Percentiles rank a stretch among this genome's conserved stretches.
These are phyloP conservation scores for Daldinia bambusicola DNA, from an alignment of 495 filamentous ascomycete genomes.

Conservation along the genomic window DNA sequence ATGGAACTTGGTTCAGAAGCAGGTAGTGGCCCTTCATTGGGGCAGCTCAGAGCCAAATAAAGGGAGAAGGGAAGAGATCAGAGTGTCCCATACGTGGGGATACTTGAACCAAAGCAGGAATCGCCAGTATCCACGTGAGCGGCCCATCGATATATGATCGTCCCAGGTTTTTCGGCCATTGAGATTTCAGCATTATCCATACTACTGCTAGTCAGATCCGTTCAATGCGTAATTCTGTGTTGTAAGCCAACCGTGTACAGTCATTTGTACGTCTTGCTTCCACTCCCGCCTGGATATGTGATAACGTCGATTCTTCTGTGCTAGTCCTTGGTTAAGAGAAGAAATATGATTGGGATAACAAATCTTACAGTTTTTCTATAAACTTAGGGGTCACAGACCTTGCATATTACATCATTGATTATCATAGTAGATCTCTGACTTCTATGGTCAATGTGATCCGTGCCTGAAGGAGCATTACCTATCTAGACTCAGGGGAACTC, in stretches of 20 bases:
- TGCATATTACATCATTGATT: too few relatives aligned
- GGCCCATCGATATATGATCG: conserved; percentile 15
- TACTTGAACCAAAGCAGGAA: conserved; percentile 19
- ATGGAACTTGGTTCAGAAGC: conserved; percentile 13
- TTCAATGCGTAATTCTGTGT: conserved; percentile 24
- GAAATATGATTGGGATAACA: not conserved
- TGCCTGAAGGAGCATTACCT: too few relatives aligned
- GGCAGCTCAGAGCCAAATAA: not conserved
- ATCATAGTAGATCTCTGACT: too few relatives aligned
- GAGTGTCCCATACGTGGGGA: not conserved
- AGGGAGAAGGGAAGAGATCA: conserved; percentile 7
- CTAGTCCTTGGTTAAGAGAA: not conserved
- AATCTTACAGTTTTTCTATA: too few relatives aligned
- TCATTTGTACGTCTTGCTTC: not conserved
- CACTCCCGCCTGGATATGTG: not conserved
- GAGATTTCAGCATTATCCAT: conserved; percentile 5
- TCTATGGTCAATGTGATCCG: too few relatives aligned
- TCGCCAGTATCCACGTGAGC: not conserved
- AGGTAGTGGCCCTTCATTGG: conserved; percentile 4
- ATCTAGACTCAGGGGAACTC: too few relatives aligned
- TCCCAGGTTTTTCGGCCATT: conserved; percentile 17
- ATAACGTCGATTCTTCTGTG: not conserved
- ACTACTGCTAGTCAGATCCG: not conserved
- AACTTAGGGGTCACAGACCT: too few relatives aligned
- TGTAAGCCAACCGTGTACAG: conserved; percentile 2